Conservation (phyloP, 768 basidiomycete species). For the Collybia nuda region DNA sequence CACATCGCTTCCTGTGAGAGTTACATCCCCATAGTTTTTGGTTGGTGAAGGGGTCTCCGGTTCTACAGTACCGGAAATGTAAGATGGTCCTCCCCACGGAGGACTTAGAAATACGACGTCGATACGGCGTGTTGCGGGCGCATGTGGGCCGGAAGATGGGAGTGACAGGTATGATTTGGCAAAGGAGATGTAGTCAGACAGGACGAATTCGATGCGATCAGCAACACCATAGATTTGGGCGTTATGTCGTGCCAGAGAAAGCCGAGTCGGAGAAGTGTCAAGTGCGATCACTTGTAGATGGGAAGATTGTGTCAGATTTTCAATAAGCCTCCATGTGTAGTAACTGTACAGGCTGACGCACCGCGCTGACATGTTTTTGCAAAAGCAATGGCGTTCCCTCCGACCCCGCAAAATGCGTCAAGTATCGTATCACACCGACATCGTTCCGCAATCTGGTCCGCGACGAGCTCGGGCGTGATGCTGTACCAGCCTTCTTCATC, state of each 20-base stretch:
- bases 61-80: constrained; percentile 41
- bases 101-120: constrained; percentile 94
- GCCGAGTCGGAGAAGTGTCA: constrained; percentile 80
- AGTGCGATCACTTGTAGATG: constrained; percentile 79
- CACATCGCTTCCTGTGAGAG: neutral
- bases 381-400: constrained; percentile 97
- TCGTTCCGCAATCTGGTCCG: constrained; percentile 88
- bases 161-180: constrained; percentile 49
- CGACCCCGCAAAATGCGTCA: constrained; percentile 97
- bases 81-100: constrained; percentile 91
- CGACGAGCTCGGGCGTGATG: constrained; percentile 93
- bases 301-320: too few species aligned
- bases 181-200: constrained; percentile 83
- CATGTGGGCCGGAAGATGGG: constrained; percentile 17
- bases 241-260: constrained; percentile 91
- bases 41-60: constrained; percentile 6
- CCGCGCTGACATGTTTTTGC: constrained; percentile 94
- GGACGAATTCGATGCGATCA: constrained; percentile 92
- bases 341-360: constrained; percentile 32
- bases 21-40: constrained; percentile 8
- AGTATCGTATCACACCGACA: constrained; percentile 84
- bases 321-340: neutral
- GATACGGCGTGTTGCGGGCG: constrained; percentile 48
- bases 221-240: constrained; percentile 93
- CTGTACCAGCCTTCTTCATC: constrained; percentile 99